Evolutionary conservation across 139 green algal species (phyloP).

Genomic region (Chlamydomonas sp.): DNA sequence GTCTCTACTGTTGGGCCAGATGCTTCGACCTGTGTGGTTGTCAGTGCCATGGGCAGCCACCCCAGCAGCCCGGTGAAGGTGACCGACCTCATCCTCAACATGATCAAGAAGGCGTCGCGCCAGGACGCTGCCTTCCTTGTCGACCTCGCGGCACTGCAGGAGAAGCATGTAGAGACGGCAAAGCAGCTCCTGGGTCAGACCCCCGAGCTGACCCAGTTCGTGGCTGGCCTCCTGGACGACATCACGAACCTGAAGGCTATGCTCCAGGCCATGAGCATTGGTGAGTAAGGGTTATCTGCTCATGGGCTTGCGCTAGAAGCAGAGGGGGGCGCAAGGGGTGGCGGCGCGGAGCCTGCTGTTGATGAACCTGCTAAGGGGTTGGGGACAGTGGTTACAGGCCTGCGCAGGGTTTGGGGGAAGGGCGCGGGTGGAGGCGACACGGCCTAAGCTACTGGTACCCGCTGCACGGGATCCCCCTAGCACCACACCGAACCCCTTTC

Average conservation of each 20-base stretch:
- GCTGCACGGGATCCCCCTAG: too few species aligned
- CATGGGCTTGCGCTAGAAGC: not conserved
- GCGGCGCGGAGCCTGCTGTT: not conserved
- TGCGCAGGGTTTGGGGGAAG: too few species aligned
- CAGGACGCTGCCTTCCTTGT: slow-evolving; percentile 83
- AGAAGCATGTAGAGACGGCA: slow-evolving; percentile 92
- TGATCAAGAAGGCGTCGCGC: slow-evolving; percentile 70
- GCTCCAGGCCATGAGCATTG: slow-evolving; percentile 91
- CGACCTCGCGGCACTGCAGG: slow-evolving; percentile 85
- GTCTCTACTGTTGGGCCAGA: slow-evolving; percentile 55
- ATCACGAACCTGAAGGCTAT: slow-evolving; percentile 94
- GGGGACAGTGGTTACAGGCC: not conserved
- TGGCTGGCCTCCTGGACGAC: slow-evolving; percentile 83
- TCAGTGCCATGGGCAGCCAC: slow-evolving; percentile 87
- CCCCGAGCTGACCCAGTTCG: slow-evolving; percentile 78
- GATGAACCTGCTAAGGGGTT: not conserved
- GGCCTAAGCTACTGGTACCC: too few species aligned
- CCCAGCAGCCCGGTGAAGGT: slow-evolving; percentile 82
- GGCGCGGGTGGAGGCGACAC: too few species aligned
- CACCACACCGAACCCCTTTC: too few species aligned
- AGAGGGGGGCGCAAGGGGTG: too few species aligned
- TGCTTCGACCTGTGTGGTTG: slow-evolving; percentile 77
- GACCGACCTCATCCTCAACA: slow-evolving; percentile 94
- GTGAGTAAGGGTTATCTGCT: not conserved
- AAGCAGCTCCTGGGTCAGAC: slow-evolving; percentile 80